These are phyloP conservation scores for Aspergillus bridgeri DNA, from an alignment of 495 filamentous ascomycete genomes.

Conservation along the genomic window DNA sequence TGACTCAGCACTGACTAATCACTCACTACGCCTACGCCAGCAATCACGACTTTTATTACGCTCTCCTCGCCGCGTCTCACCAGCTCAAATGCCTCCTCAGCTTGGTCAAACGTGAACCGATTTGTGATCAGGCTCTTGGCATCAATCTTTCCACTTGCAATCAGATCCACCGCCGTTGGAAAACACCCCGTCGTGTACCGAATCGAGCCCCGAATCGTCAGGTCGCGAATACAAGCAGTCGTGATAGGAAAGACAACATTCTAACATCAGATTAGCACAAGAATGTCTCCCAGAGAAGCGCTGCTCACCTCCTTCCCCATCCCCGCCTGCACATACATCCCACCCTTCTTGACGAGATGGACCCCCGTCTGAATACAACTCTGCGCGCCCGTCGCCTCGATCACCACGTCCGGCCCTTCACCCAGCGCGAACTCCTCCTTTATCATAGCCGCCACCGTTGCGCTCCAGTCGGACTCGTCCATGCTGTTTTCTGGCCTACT, in stretches of 20 bases:
- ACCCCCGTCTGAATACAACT: conserved; percentile 67
- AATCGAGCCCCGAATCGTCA: conserved; percentile 73
- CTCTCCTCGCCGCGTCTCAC: conserved; percentile 56
- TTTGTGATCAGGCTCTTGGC: conserved; percentile 69
- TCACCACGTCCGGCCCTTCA: conserved; percentile 64
- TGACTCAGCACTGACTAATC: too few species aligned
- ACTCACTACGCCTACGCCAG: too few species aligned
- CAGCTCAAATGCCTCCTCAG: conserved; percentile 73
- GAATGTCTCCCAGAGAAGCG: too few species aligned
- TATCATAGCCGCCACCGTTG: conserved; percentile 57
- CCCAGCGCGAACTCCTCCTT: conserved; percentile 44
- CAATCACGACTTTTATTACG: conserved; percentile 12
- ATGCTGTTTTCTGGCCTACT: conserved; percentile 2
- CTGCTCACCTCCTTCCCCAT: conserved; percentile 74
- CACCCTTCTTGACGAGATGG: conserved; percentile 63
- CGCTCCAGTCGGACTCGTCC: conserved; percentile 26
- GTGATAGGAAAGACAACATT: conserved; percentile 80
- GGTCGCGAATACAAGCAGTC: conserved; percentile 71
- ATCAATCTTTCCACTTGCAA: conserved; percentile 58
- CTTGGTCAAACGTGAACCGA: conserved; percentile 65
- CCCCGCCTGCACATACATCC: conserved; percentile 78
- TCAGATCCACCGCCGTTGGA: conserved; percentile 66
- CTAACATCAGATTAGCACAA: too few species aligned
- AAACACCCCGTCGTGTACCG: conserved; percentile 77
- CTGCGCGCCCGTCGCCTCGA: conserved; percentile 77